Evolutionary conservation across 2,329 filamentous ascomycete genomes (phyloP).

Genomic region (Leptoxyphium fumago): DNA sequence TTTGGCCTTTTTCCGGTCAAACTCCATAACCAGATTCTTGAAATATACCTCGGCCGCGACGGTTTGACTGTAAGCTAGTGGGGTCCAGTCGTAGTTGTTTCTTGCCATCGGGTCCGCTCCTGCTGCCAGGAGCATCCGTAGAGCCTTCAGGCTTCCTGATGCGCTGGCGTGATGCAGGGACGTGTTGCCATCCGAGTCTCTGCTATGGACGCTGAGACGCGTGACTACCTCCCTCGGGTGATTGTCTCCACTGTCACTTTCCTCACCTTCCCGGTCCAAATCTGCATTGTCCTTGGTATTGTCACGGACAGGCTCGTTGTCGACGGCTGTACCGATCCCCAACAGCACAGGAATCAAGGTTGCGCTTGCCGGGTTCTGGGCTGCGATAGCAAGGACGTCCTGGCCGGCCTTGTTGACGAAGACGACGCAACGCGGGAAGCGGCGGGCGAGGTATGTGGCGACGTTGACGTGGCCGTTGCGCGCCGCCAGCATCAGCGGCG

Average conservation of each 20-base stretch:
- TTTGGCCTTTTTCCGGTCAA: conserved; percentile 45
- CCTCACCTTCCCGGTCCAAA: no score
- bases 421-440: conserved; percentile 47
- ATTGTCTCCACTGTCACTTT: background rate
- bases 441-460: conserved; percentile 54
- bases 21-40: conserved; percentile 58
- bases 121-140: conserved; percentile 62
- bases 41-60: conserved; percentile 77
- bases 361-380: conserved; percentile 20
- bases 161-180: conserved; percentile 75
- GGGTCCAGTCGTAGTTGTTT: conserved; percentile 70
- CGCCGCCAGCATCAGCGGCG: conserved; percentile 67
- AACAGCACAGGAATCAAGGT: conserved; percentile 29
- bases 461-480: conserved; percentile 55
- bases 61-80: conserved; percentile 68
- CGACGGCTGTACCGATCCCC: background rate
- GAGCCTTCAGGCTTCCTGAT: conserved; percentile 62
- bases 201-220: conserved; percentile 17
- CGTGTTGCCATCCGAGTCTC: conserved; percentile 65
- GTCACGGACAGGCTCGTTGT: no score
- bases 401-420: conserved; percentile 53
- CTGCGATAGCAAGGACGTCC: conserved; percentile 42
- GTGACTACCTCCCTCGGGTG: conserved; percentile 6
- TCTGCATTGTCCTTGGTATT: no score
- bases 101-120: conserved; percentile 59